phyloP scores from a whole-genome alignment of 2,329 filamentous ascomycete species.

The Aspergillus terreus region DNA sequence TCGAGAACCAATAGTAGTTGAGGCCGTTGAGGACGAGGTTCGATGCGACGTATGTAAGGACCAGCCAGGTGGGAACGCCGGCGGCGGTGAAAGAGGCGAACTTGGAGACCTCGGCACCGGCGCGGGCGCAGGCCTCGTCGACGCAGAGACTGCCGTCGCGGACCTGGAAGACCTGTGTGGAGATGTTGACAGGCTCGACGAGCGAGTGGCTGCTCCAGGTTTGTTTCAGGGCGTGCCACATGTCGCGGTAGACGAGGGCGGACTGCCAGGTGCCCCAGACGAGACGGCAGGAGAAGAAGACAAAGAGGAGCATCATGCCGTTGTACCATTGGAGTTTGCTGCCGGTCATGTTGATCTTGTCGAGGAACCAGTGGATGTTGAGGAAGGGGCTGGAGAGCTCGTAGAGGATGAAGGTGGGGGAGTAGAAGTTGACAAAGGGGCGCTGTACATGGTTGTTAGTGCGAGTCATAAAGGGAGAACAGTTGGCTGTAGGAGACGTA shows the following conservation, averaged over 20 bases:
- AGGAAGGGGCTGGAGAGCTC: conserved; percentile 64
- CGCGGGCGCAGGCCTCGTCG: conserved; percentile 36
- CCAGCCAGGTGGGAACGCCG: conserved; percentile 56
- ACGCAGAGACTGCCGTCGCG: conserved; percentile 37
- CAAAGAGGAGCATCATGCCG: conserved; percentile 55
- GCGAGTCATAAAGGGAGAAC: neutral
- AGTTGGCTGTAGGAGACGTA: conserved; percentile 39
- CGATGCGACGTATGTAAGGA: conserved; percentile 53
- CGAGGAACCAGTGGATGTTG: conserved; percentile 68
- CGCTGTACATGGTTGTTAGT: conserved; percentile 40
- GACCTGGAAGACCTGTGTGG: conserved; percentile 30
- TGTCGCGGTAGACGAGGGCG: conserved; percentile 56
- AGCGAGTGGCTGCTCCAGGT: conserved; percentile 31
- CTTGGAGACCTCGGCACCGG: conserved; percentile 46
- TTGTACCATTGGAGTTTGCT: conserved; percentile 60
- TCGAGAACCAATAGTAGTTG: conserved; percentile 65
- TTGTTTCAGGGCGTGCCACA: conserved; percentile 51
- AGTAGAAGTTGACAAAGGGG: conserved; percentile 64
- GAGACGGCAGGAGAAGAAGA: conserved; percentile 61
- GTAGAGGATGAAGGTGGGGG: conserved; percentile 63
- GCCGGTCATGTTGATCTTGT: conserved; percentile 64
- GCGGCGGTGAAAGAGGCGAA: conserved; percentile 41
- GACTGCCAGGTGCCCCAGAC: conserved; percentile 62
- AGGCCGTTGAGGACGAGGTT: conserved; percentile 60
- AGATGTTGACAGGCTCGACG: conserved; percentile 28